Evolutionary conservation across 2,329 filamentous ascomycete species (phyloP), one percentile per base, ranked within the genome.

Genomic region (Pestalotiopsis sp.): DNA sequence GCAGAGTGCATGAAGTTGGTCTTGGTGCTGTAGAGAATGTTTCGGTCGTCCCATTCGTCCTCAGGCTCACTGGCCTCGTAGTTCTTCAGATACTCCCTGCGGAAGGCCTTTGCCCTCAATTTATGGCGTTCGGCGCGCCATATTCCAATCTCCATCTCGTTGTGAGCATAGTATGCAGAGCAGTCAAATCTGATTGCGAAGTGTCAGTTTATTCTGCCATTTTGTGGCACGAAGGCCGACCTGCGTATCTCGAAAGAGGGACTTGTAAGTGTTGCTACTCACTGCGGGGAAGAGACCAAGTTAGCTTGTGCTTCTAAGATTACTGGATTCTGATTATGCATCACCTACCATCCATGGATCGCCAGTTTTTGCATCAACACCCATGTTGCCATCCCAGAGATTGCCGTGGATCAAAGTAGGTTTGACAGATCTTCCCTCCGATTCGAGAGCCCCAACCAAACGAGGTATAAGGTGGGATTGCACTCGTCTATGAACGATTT

Each of bases 11-110:
- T 72, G 11, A 75, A 69, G 6, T 72, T 69, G 1, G 72, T 73
- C 45, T 76, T 66, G 11, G 70, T 69, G 1, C 71, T 69, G 49
- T 77, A 76, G 6, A 77, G 68, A n/a, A 71, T 69, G 31, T 70
- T 74, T 2, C 76, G 68, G 39, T 76, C 73, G 17, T 77, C 74
- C 58, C 66, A 70, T 20, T 77, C 74, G 6, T 73, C 73, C 3
- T 60, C 38, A 3, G 75, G 76, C 57, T 75, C 73, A 56, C 72
- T 73, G 0, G 70, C 71, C 1, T 65, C 52, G 27, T 68, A 73
- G 64, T 74, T 63, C 45, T 68, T 68, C 25, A 73, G 69, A 67
- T 77, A 75, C 25, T 75, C 72, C 0, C 63, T 49, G 2, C 69
- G 70, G 56, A 74, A 77, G 17, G 61, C 58, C 23, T 70, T 36